Evolutionary conservation across 2,329 filamentous ascomycete species (phyloP).

Genomic region (Diaporthe sp.): DNA sequence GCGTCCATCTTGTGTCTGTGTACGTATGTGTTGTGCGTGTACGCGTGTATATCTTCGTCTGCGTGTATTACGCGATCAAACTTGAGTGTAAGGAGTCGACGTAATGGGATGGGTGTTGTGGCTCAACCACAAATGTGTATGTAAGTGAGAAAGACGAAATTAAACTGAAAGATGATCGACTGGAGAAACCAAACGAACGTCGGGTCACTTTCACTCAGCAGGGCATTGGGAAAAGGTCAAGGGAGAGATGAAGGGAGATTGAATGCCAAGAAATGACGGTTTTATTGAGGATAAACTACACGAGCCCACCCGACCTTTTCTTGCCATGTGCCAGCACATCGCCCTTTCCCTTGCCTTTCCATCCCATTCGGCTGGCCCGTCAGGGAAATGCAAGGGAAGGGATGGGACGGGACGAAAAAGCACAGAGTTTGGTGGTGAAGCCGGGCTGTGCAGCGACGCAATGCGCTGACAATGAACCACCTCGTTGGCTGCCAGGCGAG

Average conservation of each 20-base stretch:
- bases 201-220: neutral
- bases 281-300: constrained; percentile 29
- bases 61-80: neutral
- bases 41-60: neutral
- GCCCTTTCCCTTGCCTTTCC: constrained; percentile 8
- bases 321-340: constrained; percentile 12
- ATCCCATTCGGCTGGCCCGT: constrained; percentile 1
- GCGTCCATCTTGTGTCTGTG: constrained; percentile 23
- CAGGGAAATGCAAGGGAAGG: constrained; percentile 21
- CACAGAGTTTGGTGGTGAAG: constrained; percentile 16
- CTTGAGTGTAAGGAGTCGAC: neutral
- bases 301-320: neutral
- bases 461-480: constrained; percentile 8
- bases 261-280: constrained; percentile 20
- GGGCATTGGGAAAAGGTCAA: neutral
- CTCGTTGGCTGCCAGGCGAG: constrained; percentile 14
- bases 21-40: neutral
- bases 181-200: constrained; percentile 23
- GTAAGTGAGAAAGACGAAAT: constrained; percentile 1
- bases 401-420: constrained; percentile 5
- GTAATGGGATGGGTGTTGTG: neutral
- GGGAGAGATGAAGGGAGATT: constrained; percentile 29
- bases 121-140: constrained; percentile 27
- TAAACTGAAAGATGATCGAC: neutral
- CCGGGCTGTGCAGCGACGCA: constrained; percentile 30